These are phyloP conservation scores for Erigeron canadensis DNA, from an alignment of 129 eudicot genomes.

Conservation along the genomic window DNA sequence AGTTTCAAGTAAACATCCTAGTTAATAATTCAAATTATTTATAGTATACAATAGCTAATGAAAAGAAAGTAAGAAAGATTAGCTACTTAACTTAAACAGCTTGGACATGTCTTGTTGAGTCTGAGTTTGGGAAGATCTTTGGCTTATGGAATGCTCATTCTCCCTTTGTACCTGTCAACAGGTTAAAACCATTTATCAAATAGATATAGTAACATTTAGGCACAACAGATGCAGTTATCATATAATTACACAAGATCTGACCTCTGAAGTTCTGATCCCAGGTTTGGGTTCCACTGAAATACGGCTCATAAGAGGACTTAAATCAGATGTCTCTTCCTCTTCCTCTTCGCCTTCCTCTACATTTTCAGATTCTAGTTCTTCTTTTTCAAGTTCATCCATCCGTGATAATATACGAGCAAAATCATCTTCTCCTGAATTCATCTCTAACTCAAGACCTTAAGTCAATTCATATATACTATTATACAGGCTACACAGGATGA, in stretches of 20 bases:
- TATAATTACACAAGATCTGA: conserved; percentile 20
- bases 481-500: not conserved
- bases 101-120: conserved; percentile 18
- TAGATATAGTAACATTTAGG: not conserved
- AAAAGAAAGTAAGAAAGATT: conserved; percentile 12
- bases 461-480: not conserved
- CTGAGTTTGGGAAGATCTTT: conserved; percentile 16
- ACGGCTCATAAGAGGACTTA: conserved; percentile 23
- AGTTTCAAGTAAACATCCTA: conserved; percentile 17
- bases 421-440: conserved; percentile 52
- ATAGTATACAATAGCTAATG: not conserved
- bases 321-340: conserved; percentile 40
- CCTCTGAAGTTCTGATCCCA: conserved; percentile 37
- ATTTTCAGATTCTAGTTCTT: conserved; percentile 70
- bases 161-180: conserved; percentile 20
- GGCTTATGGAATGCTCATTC: conserved; percentile 17
- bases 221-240: not conserved
- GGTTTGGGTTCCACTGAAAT: conserved; percentile 29
- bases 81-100: conserved; percentile 29
- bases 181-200: not conserved
- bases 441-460: conserved; percentile 25
- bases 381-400: conserved; percentile 83
- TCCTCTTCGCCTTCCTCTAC: conserved; percentile 39
- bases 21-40: conserved; percentile 3
- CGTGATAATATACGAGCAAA: conserved; percentile 62